phyloP scores from a whole-genome alignment of 352 stramenopile genomes.

The Elongisporangium senticosum region DNA sequence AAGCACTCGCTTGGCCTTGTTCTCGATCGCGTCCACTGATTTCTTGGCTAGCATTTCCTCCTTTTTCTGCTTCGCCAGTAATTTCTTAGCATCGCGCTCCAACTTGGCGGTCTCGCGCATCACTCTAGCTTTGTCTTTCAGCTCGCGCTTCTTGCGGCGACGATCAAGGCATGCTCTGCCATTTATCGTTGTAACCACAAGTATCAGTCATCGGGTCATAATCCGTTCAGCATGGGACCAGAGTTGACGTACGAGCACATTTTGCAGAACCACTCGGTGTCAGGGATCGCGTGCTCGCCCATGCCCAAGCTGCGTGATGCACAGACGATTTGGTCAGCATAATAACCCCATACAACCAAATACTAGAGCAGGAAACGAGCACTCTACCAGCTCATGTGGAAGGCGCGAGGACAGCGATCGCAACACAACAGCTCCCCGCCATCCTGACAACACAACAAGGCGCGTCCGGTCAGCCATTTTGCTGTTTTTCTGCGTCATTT shows the following conservation, averaged over 20 bases:
- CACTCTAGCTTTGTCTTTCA: conserved; percentile 68
- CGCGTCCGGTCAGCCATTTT: neutral
- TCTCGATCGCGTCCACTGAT: conserved; percentile 74
- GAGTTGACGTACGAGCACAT: conserved; percentile 67
- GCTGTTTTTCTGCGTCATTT: neutral
- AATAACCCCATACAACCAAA: conserved; percentile 3
- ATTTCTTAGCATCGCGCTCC: conserved; percentile 63
- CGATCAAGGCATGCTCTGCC: conserved; percentile 72
- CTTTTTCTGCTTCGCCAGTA: conserved; percentile 58
- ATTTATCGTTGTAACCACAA: neutral
- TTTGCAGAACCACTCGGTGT: conserved; percentile 86
- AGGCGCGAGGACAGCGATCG: conserved; percentile 88
- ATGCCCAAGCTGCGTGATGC: conserved; percentile 56
- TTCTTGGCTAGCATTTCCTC: conserved; percentile 70
- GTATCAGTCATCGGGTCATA: neutral
- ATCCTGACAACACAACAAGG: conserved; percentile 15
- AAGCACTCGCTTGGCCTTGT: conserved; percentile 78
- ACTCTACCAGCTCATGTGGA: conserved; percentile 86
- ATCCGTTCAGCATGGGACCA: neutral
- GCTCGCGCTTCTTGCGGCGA: conserved; percentile 67
- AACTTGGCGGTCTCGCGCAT: conserved; percentile 79
- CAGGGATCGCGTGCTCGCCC: conserved; percentile 65
- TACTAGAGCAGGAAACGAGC: neutral
- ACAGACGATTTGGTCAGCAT: neutral
- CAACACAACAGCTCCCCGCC: conserved; percentile 88